phyloP scores from a whole-genome alignment of 2,329 filamentous ascomycete species.

The Byssochlamys sp. region DNA sequence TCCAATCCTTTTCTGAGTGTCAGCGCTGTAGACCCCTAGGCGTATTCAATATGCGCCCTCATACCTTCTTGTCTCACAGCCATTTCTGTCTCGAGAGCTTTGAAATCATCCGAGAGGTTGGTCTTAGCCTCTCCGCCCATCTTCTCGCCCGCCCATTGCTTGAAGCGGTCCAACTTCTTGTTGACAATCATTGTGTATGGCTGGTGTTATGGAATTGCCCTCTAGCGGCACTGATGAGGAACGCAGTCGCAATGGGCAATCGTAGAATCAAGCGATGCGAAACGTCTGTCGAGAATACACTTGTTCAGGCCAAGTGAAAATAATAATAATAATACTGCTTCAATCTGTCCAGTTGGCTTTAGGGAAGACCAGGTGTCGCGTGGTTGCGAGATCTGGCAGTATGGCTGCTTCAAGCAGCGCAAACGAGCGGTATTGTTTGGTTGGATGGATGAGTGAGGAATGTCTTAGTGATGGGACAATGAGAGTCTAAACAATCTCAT shows the following conservation, averaged over 20 bases:
- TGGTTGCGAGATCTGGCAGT: not conserved
- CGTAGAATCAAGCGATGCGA: not conserved
- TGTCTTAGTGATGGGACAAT: not conserved
- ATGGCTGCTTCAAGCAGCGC: not conserved
- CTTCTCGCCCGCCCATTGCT: conserved; percentile 95
- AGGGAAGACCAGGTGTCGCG: not conserved
- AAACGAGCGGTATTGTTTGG: not conserved
- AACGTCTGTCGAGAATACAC: not conserved
- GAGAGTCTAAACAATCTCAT: not conserved
- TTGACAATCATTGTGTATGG: conserved; percentile 49
- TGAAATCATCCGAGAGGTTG: conserved; percentile 80
- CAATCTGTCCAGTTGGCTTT: not conserved
- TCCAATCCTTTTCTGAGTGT: conserved; percentile 61
- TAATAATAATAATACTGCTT: not conserved
- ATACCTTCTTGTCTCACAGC: conserved; percentile 74
- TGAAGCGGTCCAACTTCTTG: conserved; percentile 90
- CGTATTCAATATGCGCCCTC: conserved; percentile 2
- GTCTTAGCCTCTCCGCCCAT: conserved; percentile 90
- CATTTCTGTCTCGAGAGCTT: conserved; percentile 82
- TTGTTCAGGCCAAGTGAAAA: not conserved
- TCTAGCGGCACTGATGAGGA: not conserved
- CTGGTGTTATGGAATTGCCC: not conserved
- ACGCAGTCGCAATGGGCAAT: not conserved
- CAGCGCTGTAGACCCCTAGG: not conserved
- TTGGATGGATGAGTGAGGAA: not conserved